These are phyloP conservation scores for Aspergillus jensenii DNA, from an alignment of 2,329 filamentous ascomycete genomes.

Conservation along the genomic window DNA sequence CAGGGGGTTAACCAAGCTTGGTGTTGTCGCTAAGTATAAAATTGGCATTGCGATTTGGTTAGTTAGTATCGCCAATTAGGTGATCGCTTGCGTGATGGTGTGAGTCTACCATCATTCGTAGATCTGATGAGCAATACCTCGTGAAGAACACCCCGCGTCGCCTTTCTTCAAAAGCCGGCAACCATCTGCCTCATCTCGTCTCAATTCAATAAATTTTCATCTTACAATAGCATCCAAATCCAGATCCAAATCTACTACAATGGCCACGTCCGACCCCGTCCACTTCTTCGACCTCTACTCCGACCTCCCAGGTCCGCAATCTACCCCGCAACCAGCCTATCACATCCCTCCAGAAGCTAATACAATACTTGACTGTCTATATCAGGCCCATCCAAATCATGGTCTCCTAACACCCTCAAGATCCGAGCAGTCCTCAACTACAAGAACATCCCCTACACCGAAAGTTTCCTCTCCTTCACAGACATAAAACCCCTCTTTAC, in stretches of 20 bases:
- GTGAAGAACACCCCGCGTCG: too few relatives aligned
- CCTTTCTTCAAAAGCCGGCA: too few relatives aligned
- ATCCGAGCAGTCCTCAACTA: not conserved
- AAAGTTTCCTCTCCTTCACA: not conserved
- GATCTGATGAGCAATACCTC: too few relatives aligned
- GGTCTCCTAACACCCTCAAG: slow-evolving; percentile 23
- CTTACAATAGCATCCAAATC: not conserved
- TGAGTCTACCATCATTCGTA: too few relatives aligned
- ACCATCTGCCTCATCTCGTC: not conserved
- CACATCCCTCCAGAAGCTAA: not conserved
- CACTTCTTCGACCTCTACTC: slow-evolving; percentile 35
- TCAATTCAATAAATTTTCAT: too few relatives aligned
- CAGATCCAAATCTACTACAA: not conserved
- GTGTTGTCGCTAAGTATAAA: not conserved
- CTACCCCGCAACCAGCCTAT: not conserved
- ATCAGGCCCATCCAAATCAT: slow-evolving; percentile 27
- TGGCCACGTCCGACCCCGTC: slow-evolving; percentile 14
- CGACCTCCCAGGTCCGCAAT: slow-evolving; percentile 20
- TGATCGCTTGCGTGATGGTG: too few relatives aligned
- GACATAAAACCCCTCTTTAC: slow-evolving; percentile 25
- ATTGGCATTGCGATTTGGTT: too few relatives aligned
- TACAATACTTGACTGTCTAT: not conserved
- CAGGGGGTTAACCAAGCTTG: not conserved
- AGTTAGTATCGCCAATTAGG: too few relatives aligned
- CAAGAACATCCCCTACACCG: not conserved